phyloP scores from a whole-genome alignment of 108 stramenopile genomes.

The Aurantiochytrium sp. region DNA sequence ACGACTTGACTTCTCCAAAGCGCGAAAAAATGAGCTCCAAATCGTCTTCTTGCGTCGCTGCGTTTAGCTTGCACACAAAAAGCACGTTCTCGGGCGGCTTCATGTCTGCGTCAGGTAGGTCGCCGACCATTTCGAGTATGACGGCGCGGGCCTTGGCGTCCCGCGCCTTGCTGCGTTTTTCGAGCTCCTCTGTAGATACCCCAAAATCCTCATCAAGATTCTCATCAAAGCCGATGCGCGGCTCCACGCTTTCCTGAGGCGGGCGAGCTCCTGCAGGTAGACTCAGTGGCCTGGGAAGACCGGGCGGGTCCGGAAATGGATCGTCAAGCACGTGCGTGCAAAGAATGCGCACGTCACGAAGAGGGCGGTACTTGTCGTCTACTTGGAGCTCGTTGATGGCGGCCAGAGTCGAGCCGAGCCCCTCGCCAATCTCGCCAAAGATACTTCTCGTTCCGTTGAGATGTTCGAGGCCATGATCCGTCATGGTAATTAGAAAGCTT shows the following conservation, averaged over 20 bases:
- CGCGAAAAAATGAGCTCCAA: constrained; percentile 88
- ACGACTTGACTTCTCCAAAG: constrained; percentile 48
- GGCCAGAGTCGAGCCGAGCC: constrained; percentile 67
- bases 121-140: constrained; percentile 85
- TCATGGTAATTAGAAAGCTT: constrained; percentile 84
- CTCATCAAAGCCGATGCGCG: neutral
- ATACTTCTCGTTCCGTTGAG: constrained; percentile 55
- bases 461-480: constrained; percentile 51
- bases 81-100: constrained; percentile 91
- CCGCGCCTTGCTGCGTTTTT: constrained; percentile 41
- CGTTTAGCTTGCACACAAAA: constrained; percentile 97
- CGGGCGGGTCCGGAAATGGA: constrained; percentile 63
- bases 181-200: constrained; percentile 43
- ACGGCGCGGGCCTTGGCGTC: constrained; percentile 84
- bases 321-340: constrained; percentile 81
- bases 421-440: constrained; percentile 82
- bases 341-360: constrained; percentile 80
- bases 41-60: constrained; percentile 90
- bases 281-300: neutral
- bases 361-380: constrained; percentile 81
- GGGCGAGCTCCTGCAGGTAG: neutral
- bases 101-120: constrained; percentile 51
- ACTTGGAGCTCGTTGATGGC: constrained; percentile 71
- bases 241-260: neutral
- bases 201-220: constrained; percentile 35